Evolutionary conservation across 495 filamentous ascomycete species (phyloP), one percentile per base, ranked within the genome.

Genomic region (Trichoderma asperelloides): DNA sequence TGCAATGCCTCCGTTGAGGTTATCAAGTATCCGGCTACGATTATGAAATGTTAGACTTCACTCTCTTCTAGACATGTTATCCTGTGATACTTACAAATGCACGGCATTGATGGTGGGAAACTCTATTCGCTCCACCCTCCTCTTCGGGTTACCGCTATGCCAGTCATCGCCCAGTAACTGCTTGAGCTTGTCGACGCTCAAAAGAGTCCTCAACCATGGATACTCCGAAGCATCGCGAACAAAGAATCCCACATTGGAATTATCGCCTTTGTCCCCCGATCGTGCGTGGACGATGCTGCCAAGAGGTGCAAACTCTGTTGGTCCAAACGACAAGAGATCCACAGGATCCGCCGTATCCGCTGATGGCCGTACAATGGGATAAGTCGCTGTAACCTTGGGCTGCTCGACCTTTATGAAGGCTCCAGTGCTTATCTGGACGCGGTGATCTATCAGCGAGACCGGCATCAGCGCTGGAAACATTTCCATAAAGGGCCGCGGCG

Each of bases 221-320:
- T 77, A 85, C 64, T 84, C 82, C 43, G 77, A 72, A 28, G 69
- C 70, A n/a, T 74, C 65, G 6, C 80, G 79, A 13, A 84, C 81
- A 74, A 77, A 85, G 73, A 86, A 81, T 4, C 84, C 82, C 64
- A 80, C 79, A 69, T 86, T 85, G 3, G 78, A 79, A 71, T 86
- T 79, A 2, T 78, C 75, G 0, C 76, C 81, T 67, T 85, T 85
- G 71, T 85, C 83, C 12, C 84, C 84, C 0, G 81, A 85, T 18
- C 83, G 75, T 3, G 76, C 81, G 47, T 80, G 79, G 0, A 79
- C 76, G 43, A 85, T 75, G 72, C 74, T 79, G 40, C 82, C 81
- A 13, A 85, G 69, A 0, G 81, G 81, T 7, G 71, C 79, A 25
- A 69, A 74, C 33, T 64, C 72, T 1, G 81, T 82, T 15, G 78